phyloP scores from a whole-genome alignment of 225 moss, liverwort and hornwort species.

The Asterella californica region DNA sequence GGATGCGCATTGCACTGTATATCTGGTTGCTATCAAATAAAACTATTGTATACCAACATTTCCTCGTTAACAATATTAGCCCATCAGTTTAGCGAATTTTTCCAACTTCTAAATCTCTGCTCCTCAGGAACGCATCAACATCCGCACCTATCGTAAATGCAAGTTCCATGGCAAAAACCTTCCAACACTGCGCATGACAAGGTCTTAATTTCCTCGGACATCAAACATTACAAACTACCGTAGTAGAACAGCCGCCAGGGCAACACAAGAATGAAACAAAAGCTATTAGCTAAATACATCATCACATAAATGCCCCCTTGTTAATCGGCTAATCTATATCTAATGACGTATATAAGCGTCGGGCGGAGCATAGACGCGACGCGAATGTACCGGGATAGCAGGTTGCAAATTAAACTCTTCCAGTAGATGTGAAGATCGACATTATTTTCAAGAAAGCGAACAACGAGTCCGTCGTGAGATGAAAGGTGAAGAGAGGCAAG shows the following conservation, averaged over 20 bases:
- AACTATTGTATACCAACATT: not conserved
- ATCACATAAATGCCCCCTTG: too few species aligned
- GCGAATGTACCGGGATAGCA: too few species aligned
- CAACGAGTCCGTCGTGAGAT: not conserved
- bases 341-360: not conserved
- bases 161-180: not conserved
- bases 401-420: too few species aligned
- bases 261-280: not conserved
- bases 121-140: not conserved
- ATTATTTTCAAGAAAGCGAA: not conserved
- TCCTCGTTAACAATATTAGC: not conserved
- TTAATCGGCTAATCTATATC: too few species aligned
- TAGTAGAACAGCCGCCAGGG: not conserved
- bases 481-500: not conserved
- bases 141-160: not conserved
- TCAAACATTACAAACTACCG: not conserved
- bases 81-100: too few species aligned
- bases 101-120: not conserved
- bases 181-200: not conserved
- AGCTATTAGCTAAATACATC: too few species aligned
- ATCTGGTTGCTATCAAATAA: not conserved
- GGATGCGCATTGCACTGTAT: not conserved
- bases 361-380: too few species aligned
- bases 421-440: not conserved
- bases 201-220: too few species aligned